Conservation (phyloP, 306 rosid species). For the Inga leiocalycina region DNA sequence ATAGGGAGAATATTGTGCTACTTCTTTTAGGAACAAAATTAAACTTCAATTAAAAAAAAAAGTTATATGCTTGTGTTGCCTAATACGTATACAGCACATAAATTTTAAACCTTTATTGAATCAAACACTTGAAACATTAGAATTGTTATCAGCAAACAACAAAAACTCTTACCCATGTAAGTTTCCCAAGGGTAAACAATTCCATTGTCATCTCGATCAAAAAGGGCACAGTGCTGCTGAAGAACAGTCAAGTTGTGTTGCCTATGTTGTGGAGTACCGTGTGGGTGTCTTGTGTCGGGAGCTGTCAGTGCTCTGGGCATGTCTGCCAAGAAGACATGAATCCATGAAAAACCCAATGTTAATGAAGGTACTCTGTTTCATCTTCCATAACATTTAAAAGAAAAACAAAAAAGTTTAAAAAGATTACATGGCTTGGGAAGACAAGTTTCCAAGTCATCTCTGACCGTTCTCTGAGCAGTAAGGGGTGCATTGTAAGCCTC, state of each 20-base stretch:
- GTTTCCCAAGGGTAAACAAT: constrained; percentile 94
- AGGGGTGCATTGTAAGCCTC: constrained; percentile 65
- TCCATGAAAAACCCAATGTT: background rate
- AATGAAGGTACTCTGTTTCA: background rate
- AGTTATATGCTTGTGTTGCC: background rate
- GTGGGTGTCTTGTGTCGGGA: constrained; percentile 71
- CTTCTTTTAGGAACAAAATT: background rate
- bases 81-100: background rate
- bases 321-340: constrained; percentile 41
- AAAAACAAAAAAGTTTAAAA: background rate
- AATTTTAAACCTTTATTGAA: background rate
- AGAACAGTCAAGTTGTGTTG: constrained; percentile 69
- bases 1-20: background rate
- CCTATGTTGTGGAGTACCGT: constrained; percentile 67
- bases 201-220: constrained; percentile 80
- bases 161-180: constrained; percentile 47
- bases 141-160: background rate
- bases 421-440: constrained; percentile 74
- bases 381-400: background rate
- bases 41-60: background rate
- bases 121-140: background rate
- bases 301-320: constrained; percentile 74
- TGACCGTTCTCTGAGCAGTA: constrained; percentile 64
- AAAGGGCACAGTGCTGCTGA: constrained; percentile 80
- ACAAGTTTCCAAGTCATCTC: constrained; percentile 67